Evolutionary conservation across 2,329 filamentous ascomycete genomes (phyloP), one percentile per base, ranked within the genome.

Genomic region (Phialophora expanda): DNA sequence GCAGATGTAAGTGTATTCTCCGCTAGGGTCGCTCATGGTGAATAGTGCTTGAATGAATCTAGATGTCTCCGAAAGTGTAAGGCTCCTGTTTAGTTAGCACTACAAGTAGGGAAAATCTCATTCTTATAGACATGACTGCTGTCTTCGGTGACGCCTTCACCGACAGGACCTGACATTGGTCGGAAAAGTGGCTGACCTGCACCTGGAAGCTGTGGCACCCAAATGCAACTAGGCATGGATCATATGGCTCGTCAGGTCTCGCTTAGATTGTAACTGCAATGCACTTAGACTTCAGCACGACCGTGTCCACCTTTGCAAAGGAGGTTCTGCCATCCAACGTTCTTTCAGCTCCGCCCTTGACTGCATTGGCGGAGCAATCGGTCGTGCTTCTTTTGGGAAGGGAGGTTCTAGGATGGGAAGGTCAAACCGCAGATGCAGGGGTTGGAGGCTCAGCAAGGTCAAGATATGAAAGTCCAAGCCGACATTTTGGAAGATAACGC

Each of bases 1-100:
- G 48, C 48, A 51, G 48, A 51, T 51, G 22, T 51, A 51, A 11
- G 48, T 51, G 22, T 51, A 51, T 51, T 51, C 48, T 22, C 48
- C 48, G 48, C 24, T 51, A 7, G 48, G 48, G 20, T 51, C 48
- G 48, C 22, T 51, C 48, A 51, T 51, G n/a, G 38, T 44, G 17
- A 44, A 51, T 26, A 7, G 22, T 51, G 7, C 4, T 51, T 51
- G 22, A 24, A n/a, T n/a, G 38, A 20, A 44, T 44, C 38, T 3
- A 44, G 7, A 44, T n/a, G 38, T 20, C 17, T 44, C 38, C 17
- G 8, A n/a, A 44, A n/a, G 17, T 44, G 38, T 44, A n/a, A 41
- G 38, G 38, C 6, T 8, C 38, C 14, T n/a, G 5, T 11, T 34
- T 17, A n/a, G 17, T n/a, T n/a, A 44, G 17, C 14, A 44, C 20